These are phyloP conservation scores for Alternaria rosae DNA, from an alignment of 2,329 filamentous ascomycete species.

Conservation along the genomic window DNA sequence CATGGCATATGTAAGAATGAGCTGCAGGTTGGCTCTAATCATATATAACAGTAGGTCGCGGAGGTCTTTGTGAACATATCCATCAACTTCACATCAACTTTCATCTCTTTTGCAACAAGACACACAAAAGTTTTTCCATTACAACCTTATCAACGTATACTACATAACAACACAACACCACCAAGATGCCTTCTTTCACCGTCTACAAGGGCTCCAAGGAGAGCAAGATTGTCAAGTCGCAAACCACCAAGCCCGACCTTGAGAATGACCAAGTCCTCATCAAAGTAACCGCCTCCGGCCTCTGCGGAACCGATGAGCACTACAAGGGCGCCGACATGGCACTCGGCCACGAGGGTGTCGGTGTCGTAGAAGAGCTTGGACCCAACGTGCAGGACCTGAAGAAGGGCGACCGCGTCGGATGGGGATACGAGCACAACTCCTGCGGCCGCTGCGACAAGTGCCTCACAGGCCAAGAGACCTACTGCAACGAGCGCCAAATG, in stretches of 20 bases:
- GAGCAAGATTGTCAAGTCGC: slow-evolving; percentile 62
- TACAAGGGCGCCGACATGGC: slow-evolving; percentile 54
- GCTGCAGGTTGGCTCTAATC: background rate
- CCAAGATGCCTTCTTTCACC: slow-evolving; percentile 60
- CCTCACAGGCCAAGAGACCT: slow-evolving; percentile 54
- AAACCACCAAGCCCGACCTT: slow-evolving; percentile 56
- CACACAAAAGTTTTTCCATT: background rate
- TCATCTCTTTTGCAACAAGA: background rate
- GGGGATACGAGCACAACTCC: slow-evolving; percentile 57
- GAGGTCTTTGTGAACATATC: background rate
- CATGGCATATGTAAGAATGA: slow-evolving; percentile 1
- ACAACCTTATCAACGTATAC: background rate
- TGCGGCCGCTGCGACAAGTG: slow-evolving; percentile 58
- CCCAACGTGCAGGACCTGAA: slow-evolving; percentile 57
- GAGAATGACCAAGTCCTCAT: slow-evolving; percentile 65
- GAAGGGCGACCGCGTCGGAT: slow-evolving; percentile 61
- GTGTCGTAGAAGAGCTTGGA: slow-evolving; percentile 59
- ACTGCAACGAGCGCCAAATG: slow-evolving; percentile 53
- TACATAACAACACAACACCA: background rate
- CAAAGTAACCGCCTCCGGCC: slow-evolving; percentile 69
- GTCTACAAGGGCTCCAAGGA: slow-evolving; percentile 69
- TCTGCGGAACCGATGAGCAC: slow-evolving; percentile 68
- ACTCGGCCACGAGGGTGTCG: slow-evolving; percentile 64
- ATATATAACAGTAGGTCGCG: slow-evolving; percentile 20
- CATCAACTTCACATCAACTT: slow-evolving; percentile 4